Percentiles rank a stretch among this genome's conserved stretches.
Conservation (phyloP, 108 stramenopile species). For the Heterococcus sp. region DNA sequence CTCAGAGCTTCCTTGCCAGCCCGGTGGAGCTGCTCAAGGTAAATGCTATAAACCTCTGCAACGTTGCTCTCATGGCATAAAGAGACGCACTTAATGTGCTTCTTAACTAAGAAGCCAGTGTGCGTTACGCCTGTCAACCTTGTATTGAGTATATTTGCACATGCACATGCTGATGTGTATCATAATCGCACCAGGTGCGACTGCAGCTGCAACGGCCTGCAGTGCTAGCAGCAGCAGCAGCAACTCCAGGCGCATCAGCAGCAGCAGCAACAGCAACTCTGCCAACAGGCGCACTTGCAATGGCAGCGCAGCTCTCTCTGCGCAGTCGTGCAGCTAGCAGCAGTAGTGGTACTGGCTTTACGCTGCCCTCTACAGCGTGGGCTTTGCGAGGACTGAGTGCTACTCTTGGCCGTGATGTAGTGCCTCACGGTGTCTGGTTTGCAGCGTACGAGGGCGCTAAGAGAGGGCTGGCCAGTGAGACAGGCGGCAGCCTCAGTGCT, state of each 20-base stretch:
- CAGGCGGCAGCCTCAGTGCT: too few relatives aligned
- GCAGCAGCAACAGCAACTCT: not conserved
- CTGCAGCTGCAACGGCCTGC: not conserved
- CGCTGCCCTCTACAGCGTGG: slow-evolving; percentile 10
- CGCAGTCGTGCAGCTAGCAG: not conserved
- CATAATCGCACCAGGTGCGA: not conserved
- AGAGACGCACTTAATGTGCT: too few relatives aligned
- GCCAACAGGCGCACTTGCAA: not conserved
- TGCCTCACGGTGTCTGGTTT: slow-evolving; percentile 37
- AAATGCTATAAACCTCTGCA: too few relatives aligned
- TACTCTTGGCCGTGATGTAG: slow-evolving; percentile 19
- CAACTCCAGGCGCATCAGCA: not conserved
- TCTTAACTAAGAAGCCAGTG: too few relatives aligned
- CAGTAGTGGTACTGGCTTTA: slow-evolving; percentile 1
- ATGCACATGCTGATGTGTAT: too few relatives aligned
- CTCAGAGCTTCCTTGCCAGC: slow-evolving; percentile 32
- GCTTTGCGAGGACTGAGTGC: slow-evolving; percentile 6
- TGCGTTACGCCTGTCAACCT: too few relatives aligned
- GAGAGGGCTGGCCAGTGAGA: not conserved
- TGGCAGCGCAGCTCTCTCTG: not conserved
- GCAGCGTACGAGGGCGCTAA: slow-evolving; percentile 19
- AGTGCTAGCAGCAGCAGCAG: not conserved
- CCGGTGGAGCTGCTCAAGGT: slow-evolving; percentile 36
- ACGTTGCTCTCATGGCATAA: too few relatives aligned
- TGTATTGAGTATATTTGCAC: too few relatives aligned